Base-by-base conservation (phyloP, 805 yeast genomes). In the Myxozyma kluyveri region DNA sequence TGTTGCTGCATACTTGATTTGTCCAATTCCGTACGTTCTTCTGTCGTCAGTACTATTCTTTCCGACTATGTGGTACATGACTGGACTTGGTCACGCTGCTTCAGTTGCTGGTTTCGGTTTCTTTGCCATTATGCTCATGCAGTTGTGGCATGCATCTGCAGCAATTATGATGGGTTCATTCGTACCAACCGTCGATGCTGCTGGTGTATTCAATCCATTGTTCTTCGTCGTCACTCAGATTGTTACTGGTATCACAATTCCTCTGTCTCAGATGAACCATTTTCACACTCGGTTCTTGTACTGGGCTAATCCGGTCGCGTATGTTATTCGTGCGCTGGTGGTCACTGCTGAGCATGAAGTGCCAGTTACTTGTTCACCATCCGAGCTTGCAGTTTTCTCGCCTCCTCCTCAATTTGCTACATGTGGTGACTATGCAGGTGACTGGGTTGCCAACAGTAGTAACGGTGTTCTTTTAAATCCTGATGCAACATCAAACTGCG, bases 211-310 rank as follows among this genome's bases (percentile, higher is more conserved):
- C 50, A 76, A 80, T 0, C 71, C 78, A 33, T 63, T 84, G 61
- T 63, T 82, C 55, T 83, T 81, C 68, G 79, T 85, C 1, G 69
- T 83, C 74, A 72, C 80, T 36, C 71, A 86, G 69, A 77, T 78
- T 49, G 84, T 86, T 79, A 84, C 88, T 75, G 95, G 95, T 75
- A 87, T 84, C 40, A 71, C 86, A 71, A 81, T 78, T 14, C 72
- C 79, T 22, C 77, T 81, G 40, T 64, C 72, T 18, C 71, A 68
- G 29, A 54, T 71, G 72, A 86, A 86, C 27, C 81, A 88, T n/a
- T 86, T 86, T 74, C 83, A 90, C 89, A 72, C 24, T 3, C 17
- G 77, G 40, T 85, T 84, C 74, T 82, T 85, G 88, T 85, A 84
- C 74, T 74, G 89, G 65, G 77, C 74, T 18, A 80, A 84, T 22